These are phyloP conservation scores for Helianthus annuus DNA, from an alignment of 129 eudicot species.

Conservation along the genomic window HanXRQr2.0-SUNRISE NC_035443.2:142929257-142929756, in stretches of 20 bases:
- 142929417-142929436: slow-evolving; percentile 73
- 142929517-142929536: slow-evolving; percentile 40
- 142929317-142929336: too few relatives aligned
- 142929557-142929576: slow-evolving; percentile 50
- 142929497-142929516: slow-evolving; percentile 50
- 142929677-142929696: neutral
- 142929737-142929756: too few relatives aligned
- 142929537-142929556: slow-evolving; percentile 42
- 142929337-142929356: too few relatives aligned
- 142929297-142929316: neutral
- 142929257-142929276: neutral
- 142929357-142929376: too few relatives aligned
- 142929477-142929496: slow-evolving; percentile 44
- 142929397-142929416: slow-evolving; percentile 20
- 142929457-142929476: slow-evolving; percentile 58
- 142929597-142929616: slow-evolving; percentile 48
- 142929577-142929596: slow-evolving; percentile 52
- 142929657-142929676: neutral
- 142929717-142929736: neutral
- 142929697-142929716: neutral
- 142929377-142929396: neutral
- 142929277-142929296: neutral
- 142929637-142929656: neutral
- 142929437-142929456: slow-evolving; percentile 51
- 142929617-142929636: slow-evolving; percentile 44